These are phyloP conservation scores for Colletotrichum lini DNA, from an alignment of 2,329 filamentous ascomycete species.

Conservation along the genomic window DNA sequence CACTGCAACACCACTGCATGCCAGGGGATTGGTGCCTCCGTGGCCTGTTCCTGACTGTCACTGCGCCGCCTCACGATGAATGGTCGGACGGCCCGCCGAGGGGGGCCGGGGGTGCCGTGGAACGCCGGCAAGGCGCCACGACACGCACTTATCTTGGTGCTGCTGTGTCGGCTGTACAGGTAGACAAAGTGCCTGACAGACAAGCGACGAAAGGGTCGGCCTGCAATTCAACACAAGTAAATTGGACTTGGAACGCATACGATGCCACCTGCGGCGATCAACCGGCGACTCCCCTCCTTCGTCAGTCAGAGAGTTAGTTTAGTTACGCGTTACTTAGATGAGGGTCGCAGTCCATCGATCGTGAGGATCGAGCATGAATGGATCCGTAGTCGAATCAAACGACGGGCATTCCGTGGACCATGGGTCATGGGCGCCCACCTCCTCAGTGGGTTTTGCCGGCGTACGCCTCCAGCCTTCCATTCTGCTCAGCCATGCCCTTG, in stretches of 20 bases:
- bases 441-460: conserved; percentile 24
- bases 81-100: conserved; percentile 29
- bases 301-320: conserved; percentile 15
- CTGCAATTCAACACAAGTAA: neutral
- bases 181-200: neutral
- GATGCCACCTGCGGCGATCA: conserved; percentile 25
- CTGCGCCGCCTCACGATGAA: conserved; percentile 28
- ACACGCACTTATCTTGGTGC: neutral
- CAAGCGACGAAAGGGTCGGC: conserved; percentile 14
- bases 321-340: neutral
- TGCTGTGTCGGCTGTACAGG: neutral
- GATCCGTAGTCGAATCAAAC: conserved; percentile 24
- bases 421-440: neutral
- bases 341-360: conserved; percentile 19
- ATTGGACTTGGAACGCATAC: conserved; percentile 10
- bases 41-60: conserved; percentile 39
- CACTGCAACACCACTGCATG: neutral
- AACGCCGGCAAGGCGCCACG: neutral
- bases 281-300: conserved; percentile 1
- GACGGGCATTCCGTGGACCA: conserved; percentile 18
- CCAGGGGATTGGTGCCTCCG: conserved; percentile 23
- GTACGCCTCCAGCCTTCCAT: conserved; percentile 13
- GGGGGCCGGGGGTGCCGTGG: conserved; percentile 26
- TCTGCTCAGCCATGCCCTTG: conserved; percentile 25
- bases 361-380: neutral